phyloP scores from a whole-genome alignment of 208 protist genomes.

The Leishmania gerbilli region DNA sequence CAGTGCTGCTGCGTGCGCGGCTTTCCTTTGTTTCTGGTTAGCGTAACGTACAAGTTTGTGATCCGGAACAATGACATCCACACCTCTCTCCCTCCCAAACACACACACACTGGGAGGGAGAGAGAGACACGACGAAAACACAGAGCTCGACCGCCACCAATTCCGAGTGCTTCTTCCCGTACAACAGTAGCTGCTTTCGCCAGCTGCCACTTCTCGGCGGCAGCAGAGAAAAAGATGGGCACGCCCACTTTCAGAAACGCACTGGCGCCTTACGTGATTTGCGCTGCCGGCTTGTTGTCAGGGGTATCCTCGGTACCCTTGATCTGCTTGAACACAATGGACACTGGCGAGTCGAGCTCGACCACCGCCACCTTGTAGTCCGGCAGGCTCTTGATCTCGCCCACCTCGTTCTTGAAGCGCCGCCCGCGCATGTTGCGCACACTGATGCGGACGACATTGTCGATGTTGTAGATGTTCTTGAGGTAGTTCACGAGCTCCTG shows the following conservation, averaged over 20 bases:
- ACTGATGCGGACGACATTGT: slow-evolving; percentile 73
- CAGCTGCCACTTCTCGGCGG: not conserved
- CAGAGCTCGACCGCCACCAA: not conserved
- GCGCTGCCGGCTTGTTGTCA: slow-evolving; percentile 74
- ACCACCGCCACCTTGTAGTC: slow-evolving; percentile 87
- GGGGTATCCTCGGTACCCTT: slow-evolving; percentile 89
- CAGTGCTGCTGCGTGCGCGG: not conserved
- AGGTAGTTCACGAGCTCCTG: slow-evolving; percentile 88
- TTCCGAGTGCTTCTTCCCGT: not conserved
- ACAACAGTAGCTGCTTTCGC: not conserved
- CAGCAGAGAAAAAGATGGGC: not conserved
- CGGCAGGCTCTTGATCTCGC: slow-evolving; percentile 73
- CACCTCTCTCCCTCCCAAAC: no score
- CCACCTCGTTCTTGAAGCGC: slow-evolving; percentile 89
- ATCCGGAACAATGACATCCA: not conserved
- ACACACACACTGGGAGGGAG: no score
- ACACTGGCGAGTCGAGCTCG: slow-evolving; percentile 80
- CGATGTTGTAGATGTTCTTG: slow-evolving; percentile 83
- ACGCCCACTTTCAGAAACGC: not conserved
- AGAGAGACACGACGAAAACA: no score
- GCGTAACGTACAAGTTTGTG: not conserved
- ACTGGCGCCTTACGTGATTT: slow-evolving; percentile 39
- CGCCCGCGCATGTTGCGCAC: slow-evolving; percentile 75
- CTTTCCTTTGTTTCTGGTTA: not conserved
- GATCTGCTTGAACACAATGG: slow-evolving; percentile 87